Percentiles rank a stretch among this genome's conserved stretches.
Conservation (phyloP, 257 asterid genomes). For the Knoxia roxburghii region DNA sequence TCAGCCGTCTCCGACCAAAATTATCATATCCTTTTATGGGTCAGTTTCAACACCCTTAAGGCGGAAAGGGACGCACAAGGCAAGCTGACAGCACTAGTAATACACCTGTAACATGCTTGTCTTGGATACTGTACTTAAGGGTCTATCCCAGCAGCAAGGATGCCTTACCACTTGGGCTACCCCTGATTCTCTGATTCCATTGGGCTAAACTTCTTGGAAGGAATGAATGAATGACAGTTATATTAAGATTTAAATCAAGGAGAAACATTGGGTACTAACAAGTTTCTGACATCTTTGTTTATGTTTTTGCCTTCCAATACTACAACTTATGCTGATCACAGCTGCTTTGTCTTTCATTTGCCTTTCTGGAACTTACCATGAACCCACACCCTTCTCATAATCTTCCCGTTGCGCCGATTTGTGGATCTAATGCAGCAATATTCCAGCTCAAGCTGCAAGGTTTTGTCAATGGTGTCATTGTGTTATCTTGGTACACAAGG, state of each 20-base stretch:
- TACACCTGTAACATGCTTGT: not conserved
- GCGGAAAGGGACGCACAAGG: no score
- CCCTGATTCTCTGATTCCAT: no score
- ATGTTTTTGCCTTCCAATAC: no score
- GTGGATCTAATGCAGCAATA: conserved; percentile 81
- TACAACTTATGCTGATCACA: not conserved
- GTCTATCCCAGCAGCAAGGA: no score
- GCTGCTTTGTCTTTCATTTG: not conserved
- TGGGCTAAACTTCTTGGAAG: no score
- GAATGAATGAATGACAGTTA: no score
- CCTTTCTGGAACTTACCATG: conserved; percentile 93
- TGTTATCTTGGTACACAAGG: not conserved
- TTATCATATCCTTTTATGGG: no score
- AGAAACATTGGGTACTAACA: not conserved
- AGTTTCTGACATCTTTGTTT: not conserved
- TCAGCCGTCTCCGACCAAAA: no score
- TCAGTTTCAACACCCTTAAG: no score
- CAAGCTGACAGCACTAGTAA: not conserved
- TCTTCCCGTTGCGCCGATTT: conserved; percentile 75
- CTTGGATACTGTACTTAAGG: not conserved
- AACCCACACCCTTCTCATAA: conserved; percentile 88
- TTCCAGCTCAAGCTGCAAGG: conserved; percentile 77
- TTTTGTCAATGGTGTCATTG: not conserved
- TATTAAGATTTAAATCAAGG: not conserved
- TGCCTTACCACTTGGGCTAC: no score